Evolutionary conservation across 495 filamentous ascomycete genomes (phyloP), one percentile per base, ranked within the genome.

Genomic region (Cercophora newfieldiana): DNA sequence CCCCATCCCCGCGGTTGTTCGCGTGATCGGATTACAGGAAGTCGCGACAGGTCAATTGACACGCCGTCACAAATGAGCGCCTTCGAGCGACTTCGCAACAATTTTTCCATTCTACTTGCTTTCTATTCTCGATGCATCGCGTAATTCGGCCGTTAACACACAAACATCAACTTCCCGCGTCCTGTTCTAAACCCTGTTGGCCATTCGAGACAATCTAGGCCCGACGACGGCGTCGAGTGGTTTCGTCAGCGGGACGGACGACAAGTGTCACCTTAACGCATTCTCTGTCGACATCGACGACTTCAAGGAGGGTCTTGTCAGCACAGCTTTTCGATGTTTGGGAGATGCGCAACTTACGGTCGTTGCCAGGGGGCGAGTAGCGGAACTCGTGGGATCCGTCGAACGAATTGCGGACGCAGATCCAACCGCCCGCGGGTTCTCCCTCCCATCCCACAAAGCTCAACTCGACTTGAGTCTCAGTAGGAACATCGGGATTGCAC

Each of bases 181-280:
- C 37, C 18, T 16, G 37, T 14, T 44, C 18, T 16, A 33, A 12
- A 16, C 3, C 37, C 2, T 14, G 12, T 54, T 30, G 33, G 54
- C 28, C 2, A 53, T 37, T 14, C 21, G 24, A 19, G 61, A 56
- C 8, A 53, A 57, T 5, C 37, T 44, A 44, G 37, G 4, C 37
- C 30, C 4, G 37, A 31, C 12, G 64, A 60, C 55, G 59, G 49
- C 21, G 19, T 59, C 19, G 33, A 37, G 21, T 8, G 30, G 37
- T 14, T 48, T 16, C 21, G n/a, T 26, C 21, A 21, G 33, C 6
- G 51, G 31, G 26, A 66, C 60, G 26, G 66, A 61, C 65, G 18
- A 75, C 78, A 21, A 80, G 68, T 0, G 77, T 78, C 1, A 80
- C 77, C 53, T 75, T 77, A 54, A 72, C 76, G 72, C 78, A 80